These are phyloP conservation scores for Solidago caesia DNA, from an alignment of 129 eudicot species.

Conservation along the genomic window DNA sequence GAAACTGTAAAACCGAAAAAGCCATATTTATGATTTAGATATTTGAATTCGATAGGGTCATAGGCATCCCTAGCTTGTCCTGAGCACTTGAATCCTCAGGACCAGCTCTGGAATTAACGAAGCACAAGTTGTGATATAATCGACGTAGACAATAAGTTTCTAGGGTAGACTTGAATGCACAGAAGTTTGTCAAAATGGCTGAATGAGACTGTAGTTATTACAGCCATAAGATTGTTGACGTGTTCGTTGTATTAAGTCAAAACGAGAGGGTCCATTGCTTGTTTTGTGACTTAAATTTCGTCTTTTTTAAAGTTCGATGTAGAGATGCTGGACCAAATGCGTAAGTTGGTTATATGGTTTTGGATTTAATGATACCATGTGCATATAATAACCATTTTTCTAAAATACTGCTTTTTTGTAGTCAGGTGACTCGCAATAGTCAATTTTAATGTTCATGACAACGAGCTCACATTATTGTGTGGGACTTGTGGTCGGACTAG, in stretches of 20 bases:
- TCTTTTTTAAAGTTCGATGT: constrained; percentile 10
- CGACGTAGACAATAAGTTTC: not conserved
- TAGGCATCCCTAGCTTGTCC: no score
- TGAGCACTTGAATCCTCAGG: no score
- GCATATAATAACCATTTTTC: constrained; percentile 20
- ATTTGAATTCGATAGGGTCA: no score
- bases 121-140: not conserved
- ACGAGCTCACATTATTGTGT: no score
- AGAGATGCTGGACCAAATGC: constrained; percentile 6
- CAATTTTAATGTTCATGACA: no score
- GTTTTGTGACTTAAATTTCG: constrained; percentile 16
- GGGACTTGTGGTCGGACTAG: no score
- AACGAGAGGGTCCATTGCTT: constrained; percentile 30
- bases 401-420: no score
- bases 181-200: constrained; percentile 27
- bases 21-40: no score
- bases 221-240: constrained; percentile 26
- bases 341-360: constrained; percentile 24
- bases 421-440: no score
- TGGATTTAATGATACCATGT: constrained; percentile 31
- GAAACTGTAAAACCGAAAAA: no score
- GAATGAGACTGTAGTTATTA: constrained; percentile 32
- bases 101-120: no score
- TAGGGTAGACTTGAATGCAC: constrained; percentile 29
- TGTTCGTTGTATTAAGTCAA: constrained; percentile 13